Conservation (phyloP, 306 rosid genomes). For the Cicer bijugum region DNA sequence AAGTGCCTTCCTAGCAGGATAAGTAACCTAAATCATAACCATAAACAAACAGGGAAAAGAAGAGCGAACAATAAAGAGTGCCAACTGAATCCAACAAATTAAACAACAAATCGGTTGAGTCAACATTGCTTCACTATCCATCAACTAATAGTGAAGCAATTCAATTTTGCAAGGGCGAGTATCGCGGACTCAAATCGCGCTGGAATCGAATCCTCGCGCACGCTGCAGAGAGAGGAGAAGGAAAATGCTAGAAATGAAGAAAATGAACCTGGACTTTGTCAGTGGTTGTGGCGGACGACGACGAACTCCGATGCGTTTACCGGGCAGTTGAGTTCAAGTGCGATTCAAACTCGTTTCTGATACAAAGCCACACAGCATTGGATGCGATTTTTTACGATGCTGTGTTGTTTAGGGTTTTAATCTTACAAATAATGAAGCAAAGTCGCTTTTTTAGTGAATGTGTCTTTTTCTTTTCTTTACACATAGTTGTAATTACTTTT, state of each 20-base stretch:
- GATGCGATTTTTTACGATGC: background rate
- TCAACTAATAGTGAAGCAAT: background rate
- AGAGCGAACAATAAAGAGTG: background rate
- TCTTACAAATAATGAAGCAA: too few species aligned
- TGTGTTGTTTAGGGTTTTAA: background rate
- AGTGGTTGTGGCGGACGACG: background rate
- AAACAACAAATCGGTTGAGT: background rate
- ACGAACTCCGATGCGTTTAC: background rate
- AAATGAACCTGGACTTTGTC: background rate
- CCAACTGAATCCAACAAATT: background rate
- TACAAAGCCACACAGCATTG: background rate
- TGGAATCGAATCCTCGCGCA: background rate
- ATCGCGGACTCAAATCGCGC: background rate
- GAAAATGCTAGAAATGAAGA: background rate
- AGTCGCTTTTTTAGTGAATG: too few species aligned
- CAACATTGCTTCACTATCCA: conserved; percentile 15
- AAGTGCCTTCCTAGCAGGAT: background rate
- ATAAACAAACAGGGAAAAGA: background rate
- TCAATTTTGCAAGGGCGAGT: background rate
- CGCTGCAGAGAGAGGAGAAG: background rate
- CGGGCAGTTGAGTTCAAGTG: background rate
- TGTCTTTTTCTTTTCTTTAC: too few species aligned
- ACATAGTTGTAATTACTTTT: too few species aligned
- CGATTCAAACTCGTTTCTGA: background rate
- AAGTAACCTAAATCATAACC: conserved; percentile 7